Evolutionary conservation across 805 yeast genomes (phyloP), one percentile per base, ranked within the genome.

Genomic region (Clavispora vitiphila): DNA sequence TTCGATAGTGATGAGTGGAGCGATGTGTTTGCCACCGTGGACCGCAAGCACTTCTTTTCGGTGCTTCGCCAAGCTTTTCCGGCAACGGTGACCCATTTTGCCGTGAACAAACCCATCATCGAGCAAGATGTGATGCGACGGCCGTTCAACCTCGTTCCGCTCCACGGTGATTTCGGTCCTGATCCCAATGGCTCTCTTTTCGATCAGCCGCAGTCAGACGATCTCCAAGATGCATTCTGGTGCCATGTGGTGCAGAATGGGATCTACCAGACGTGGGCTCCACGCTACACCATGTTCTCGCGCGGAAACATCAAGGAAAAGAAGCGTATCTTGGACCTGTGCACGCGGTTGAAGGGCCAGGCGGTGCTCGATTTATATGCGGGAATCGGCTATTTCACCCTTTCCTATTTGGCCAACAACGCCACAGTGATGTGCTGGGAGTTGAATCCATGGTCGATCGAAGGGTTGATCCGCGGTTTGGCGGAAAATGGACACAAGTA

Each of bases 251-350:
- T 69, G 2, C 96, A 87, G 53, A 86, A 88, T 57, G 89, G 88
- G 2, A 78, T 87, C 3, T 66, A 58, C 47, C 96, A 87, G 54
- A 71, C 75, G 8, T 87, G 96, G 96, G 86, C 91, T 5, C 96
- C 96, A 2, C 58, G 72, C 41, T 82, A 78, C 54, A 86, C 95
- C 2, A 87, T 87, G 96, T 88, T 88, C 57, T 81, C 90, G 37
- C 62, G 96, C 15, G 96, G 96, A 1, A 87, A 87, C 57, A 77
- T 88, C 51, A 83, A 83, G 48, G 96, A 87, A 55, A 87, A 87
- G 58, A 72, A 78, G 11, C 61, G 96, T 16, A 71, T 87, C 0
- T 55, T 86, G 31, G 67, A 68, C 15, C 57, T 58, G 0, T 77
- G 65, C 43, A 34, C 41, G 1, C 54, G 65, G 22, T 58, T 80